These are phyloP conservation scores for Coemansia umbellata DNA, from an alignment of 192 early-diverging fungal species.

Conservation along the genomic window DNA sequence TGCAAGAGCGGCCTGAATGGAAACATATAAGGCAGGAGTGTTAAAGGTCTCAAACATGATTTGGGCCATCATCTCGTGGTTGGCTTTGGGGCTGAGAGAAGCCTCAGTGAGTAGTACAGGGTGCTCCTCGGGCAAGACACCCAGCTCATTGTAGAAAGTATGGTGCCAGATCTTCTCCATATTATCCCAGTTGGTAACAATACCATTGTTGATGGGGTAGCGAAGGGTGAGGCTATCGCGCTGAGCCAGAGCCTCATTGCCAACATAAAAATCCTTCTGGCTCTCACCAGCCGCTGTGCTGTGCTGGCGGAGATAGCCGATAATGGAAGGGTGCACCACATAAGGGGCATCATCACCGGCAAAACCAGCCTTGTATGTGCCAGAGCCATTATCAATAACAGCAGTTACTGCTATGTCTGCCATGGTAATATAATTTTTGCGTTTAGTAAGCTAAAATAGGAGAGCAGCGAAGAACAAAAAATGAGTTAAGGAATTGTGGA, in stretches of 20 bases:
- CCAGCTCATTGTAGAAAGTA: slow-evolving; percentile 97
- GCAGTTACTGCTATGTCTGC: slow-evolving; percentile 82
- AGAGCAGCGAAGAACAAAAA: too few relatives aligned
- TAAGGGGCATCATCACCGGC: slow-evolving; percentile 88
- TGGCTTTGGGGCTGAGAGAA: slow-evolving; percentile 95
- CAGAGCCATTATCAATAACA: slow-evolving; percentile 91
- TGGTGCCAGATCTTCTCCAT: slow-evolving; percentile 98
- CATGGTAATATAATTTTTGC: slow-evolving; percentile 49
- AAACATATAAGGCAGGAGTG: slow-evolving; percentile 94
- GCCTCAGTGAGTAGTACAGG: slow-evolving; percentile 95
- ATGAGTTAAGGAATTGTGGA: too few relatives aligned
- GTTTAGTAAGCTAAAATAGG: too few relatives aligned
- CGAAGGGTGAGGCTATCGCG: slow-evolving; percentile 82
- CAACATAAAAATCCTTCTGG: slow-evolving; percentile 87
- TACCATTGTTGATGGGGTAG: slow-evolving; percentile 90
- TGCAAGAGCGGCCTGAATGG: slow-evolving; percentile 95
- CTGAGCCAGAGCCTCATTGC: slow-evolving; percentile 88
- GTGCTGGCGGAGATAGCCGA: slow-evolving; percentile 82
- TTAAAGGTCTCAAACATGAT: slow-evolving; percentile 99
- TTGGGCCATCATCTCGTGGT: slow-evolving; percentile 99
- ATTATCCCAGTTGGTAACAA: slow-evolving; percentile 91
- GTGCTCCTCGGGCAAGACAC: slow-evolving; percentile 97
- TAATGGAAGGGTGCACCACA: slow-evolving; percentile 83
- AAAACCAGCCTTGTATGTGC: slow-evolving; percentile 94
- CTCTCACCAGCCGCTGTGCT: slow-evolving; percentile 89